Base-by-base conservation (phyloP, 1,284 basidiomycete genomes). In the Leccinum subrobustum region DNA sequence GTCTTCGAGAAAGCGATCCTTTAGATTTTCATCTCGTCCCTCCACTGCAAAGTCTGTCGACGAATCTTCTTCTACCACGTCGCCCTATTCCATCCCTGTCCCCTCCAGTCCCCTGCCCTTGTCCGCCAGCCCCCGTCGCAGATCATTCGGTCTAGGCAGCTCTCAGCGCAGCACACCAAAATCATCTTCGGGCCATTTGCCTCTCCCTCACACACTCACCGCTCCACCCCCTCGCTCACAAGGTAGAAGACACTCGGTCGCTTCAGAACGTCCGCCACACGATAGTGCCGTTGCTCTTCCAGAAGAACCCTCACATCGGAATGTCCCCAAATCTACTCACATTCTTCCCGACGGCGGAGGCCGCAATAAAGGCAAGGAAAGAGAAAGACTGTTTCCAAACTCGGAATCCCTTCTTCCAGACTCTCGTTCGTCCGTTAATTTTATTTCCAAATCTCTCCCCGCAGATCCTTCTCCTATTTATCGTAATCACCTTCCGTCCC, bases 261-360 rank as follows among this genome's bases (percentile, higher is more conserved):
- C 67, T n/a, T 75, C 71, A 57, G 74, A 73, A 33, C 69, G 66
- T 0, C 62, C 66, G 1, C 72, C 71, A 20, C 71, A 76, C 52
- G 71, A 73, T 59, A 73, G 71, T 23, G 71, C 71, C 14, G 71
- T 76, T 25, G 71, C 74, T n/a, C 71, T 73, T 59, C 67, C 69
- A 0, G 71, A 73, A 60, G 73, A 72, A 8, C 54, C 63, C 25
- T 54, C 70, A 0, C 61, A 64, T 56, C 60, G 63, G 1, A 47
- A 25, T 4, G 2, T 35, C 23, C 63, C 63, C 37, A 75, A 69
- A 55, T 1, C 6, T 4, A 6, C 25, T 12, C 65, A 57, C 25
- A 16, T 56, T 54, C 52, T 53, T 37, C 61, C 61, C 11, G 63
- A 74, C 44, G 33, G 55, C 56, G 54, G 25, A 6, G 16, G 4